Percentiles rank a stretch among this genome's conserved stretches.
Conservation (phyloP, 495 filamentous ascomycete species). For the Aspergillus egyptiacus region DNA sequence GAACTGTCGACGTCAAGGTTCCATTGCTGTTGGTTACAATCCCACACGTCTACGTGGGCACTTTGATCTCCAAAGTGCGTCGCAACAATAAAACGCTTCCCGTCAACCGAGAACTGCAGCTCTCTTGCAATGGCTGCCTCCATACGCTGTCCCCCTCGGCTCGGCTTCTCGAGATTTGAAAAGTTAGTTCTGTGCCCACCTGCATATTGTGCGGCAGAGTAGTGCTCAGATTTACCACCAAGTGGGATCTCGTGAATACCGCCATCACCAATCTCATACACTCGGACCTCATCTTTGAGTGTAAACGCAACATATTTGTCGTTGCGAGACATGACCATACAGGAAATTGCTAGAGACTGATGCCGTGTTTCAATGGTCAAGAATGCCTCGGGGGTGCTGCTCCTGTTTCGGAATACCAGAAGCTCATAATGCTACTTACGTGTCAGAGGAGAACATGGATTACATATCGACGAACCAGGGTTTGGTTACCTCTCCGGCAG, state of each 20-base stretch:
- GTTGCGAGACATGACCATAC: slow-evolving; percentile 26
- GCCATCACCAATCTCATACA: slow-evolving; percentile 18
- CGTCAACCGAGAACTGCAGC: slow-evolving; percentile 22
- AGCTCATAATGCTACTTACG: slow-evolving; percentile 21
- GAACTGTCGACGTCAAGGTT: slow-evolving; percentile 14
- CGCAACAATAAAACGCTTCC: slow-evolving; percentile 20
- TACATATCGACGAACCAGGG: background rate
- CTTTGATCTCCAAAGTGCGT: slow-evolving; percentile 18
- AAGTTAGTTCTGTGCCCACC: background rate
- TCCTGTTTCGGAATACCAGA: slow-evolving; percentile 15
- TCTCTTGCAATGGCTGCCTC: slow-evolving; percentile 16
- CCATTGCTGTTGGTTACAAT: slow-evolving; percentile 19
- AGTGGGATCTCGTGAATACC: slow-evolving; percentile 16
- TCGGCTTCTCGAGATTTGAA: background rate
- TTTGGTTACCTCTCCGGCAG: slow-evolving; percentile 18
- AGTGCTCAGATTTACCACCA: slow-evolving; percentile 5
- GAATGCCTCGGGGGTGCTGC: slow-evolving; percentile 13
- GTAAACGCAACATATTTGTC: slow-evolving; percentile 24
- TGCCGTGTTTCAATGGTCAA: slow-evolving; percentile 17
- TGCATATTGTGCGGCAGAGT: slow-evolving; percentile 3
- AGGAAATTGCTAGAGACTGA: slow-evolving; percentile 10
- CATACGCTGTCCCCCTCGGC: background rate
- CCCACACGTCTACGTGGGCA: slow-evolving; percentile 23
- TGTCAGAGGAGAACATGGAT: background rate
- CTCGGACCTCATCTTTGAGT: slow-evolving; percentile 19